phyloP scores from a whole-genome alignment of 192 early-diverging fungal species.

The Linnemannia elongata region DNA sequence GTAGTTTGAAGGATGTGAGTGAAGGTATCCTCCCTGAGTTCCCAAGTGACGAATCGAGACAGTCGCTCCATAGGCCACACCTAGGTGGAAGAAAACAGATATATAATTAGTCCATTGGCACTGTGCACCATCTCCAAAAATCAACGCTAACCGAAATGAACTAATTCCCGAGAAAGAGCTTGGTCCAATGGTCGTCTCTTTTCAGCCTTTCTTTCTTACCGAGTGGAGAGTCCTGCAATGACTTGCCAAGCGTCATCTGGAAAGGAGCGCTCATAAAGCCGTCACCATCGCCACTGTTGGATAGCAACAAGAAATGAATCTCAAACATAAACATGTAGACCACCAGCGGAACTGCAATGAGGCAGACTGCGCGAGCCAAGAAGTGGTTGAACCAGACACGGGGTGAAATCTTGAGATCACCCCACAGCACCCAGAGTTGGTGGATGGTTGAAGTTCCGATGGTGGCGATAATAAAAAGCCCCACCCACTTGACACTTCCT shows the following conservation, averaged over 20 bases:
- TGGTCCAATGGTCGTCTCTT: background rate
- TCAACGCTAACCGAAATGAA: constrained; percentile 1
- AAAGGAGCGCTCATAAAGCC: constrained; percentile 92
- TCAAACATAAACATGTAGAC: constrained; percentile 91
- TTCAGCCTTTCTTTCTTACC: constrained; percentile 7
- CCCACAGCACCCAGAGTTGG: constrained; percentile 90
- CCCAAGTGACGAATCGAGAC: constrained; percentile 76
- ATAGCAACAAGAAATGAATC: constrained; percentile 89
- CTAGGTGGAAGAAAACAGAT: constrained; percentile 48
- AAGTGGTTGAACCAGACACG: constrained; percentile 75
- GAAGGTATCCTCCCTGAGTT: constrained; percentile 83
- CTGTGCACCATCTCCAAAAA: background rate
- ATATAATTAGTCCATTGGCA: background rate
- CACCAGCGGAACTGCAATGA: constrained; percentile 84
- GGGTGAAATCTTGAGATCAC: constrained; percentile 72
- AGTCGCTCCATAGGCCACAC: constrained; percentile 73
- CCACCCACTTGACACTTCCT: constrained; percentile 93
- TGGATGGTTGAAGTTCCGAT: constrained; percentile 88
- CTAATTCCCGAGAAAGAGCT: background rate
- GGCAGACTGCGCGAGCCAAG: constrained; percentile 82
- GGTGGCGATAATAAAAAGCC: constrained; percentile 88
- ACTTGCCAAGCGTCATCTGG: constrained; percentile 86
- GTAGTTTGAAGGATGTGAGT: constrained; percentile 77
- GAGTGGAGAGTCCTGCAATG: constrained; percentile 59
- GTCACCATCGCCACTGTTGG: constrained; percentile 86